Evolutionary conservation across 352 stramenopile species (phyloP).

Genomic region (Phytophthora citrophthora): DNA sequence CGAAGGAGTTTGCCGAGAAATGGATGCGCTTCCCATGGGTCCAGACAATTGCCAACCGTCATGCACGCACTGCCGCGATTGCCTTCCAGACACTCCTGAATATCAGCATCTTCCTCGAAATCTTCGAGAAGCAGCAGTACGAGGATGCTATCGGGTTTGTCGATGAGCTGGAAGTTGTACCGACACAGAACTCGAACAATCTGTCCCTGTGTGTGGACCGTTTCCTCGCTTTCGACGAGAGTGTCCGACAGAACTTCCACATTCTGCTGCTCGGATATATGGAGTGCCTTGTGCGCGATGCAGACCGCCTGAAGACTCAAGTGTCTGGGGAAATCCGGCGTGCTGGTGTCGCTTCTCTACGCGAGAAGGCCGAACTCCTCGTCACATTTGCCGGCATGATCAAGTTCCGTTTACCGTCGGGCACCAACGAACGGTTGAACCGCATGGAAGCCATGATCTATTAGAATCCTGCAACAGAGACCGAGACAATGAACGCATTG

Average conservation of each 20-base stretch:
- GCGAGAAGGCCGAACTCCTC: conserved; percentile 79
- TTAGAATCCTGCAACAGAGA: conserved; percentile 35
- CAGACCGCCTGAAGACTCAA: conserved; percentile 81
- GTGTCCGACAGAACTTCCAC: conserved; percentile 86
- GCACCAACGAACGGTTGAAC: conserved; percentile 85
- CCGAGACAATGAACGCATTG: conserved; percentile 10
- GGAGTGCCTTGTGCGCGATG: conserved; percentile 85
- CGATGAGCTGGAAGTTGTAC: conserved; percentile 77
- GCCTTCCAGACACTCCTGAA: conserved; percentile 89
- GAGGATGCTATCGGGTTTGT: conserved; percentile 87
- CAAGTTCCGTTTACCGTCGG: conserved; percentile 84
- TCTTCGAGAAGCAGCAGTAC: conserved; percentile 84
- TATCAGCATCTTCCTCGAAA: conserved; percentile 86
- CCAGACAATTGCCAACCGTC: conserved; percentile 72
- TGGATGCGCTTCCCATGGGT: conserved; percentile 90
- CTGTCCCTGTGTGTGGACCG: conserved; percentile 78
- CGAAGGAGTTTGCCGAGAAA: conserved; percentile 85
- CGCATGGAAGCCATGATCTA: conserved; percentile 91
- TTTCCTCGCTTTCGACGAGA: conserved; percentile 83
- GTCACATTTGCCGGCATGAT: conserved; percentile 91
- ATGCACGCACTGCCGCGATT: conserved; percentile 68
- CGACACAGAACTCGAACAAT: conserved; percentile 66
- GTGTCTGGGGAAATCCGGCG: conserved; percentile 62
- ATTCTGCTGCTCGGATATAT: conserved; percentile 87
- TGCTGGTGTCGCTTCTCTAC: conserved; percentile 52